Base-by-base conservation (phyloP, 2,329 filamentous ascomycete genomes). In the Penicillium aurantiogriseum region DNA sequence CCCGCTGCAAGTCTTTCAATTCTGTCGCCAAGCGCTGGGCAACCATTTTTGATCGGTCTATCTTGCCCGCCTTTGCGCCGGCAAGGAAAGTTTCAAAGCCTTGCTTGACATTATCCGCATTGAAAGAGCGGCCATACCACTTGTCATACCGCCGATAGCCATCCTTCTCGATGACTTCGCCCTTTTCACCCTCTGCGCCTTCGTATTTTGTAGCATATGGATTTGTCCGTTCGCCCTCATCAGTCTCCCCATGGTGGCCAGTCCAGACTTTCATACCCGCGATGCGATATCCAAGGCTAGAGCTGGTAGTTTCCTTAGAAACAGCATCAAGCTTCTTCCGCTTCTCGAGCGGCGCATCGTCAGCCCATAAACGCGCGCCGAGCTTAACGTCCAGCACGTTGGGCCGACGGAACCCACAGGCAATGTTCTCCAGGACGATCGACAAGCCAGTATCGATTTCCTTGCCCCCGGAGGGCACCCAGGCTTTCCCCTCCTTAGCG, bases 371-470 rank as follows among this genome's bases (percentile, higher is more conserved):
- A 33, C 90, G 84, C 49, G 87, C 83, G 43, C 94, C 94, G 21
- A 99, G 85, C 78, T 99, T 99, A 63, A 96, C 85, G 71, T 99
- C 94, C 57, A 99, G 80, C 8, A 99, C 91, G 67, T 96, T 97
- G 7, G 94, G 91, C 57, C 85, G 84, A 67, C 84, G 85, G 79
- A 92, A 97, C 0, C 91, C 91, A 63, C 85, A 83, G 0, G 91
- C 87, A 7, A 90, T 84, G 71, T 97, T 97, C 70, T 92, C 89
- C 29, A 97, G 80, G 13, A 96, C 92, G 19, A 97, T 87, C 2
- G 90, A 90, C 54, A 86, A 81, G 54, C 92, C 87, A 0, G 92
- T 96, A 25, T 85, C 81, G 59, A 97, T 74, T 63, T 84, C 92
- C 60, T 80, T 81, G 44, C 85, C 85, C 23, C 80, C 80, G 1